A percentile compares a stretch with the other conserved stretches of the same genome.
phyloP scores from a whole-genome alignment of 2,329 filamentous ascomycete species.

The Myriosclerotinia scirpicola region DNA sequence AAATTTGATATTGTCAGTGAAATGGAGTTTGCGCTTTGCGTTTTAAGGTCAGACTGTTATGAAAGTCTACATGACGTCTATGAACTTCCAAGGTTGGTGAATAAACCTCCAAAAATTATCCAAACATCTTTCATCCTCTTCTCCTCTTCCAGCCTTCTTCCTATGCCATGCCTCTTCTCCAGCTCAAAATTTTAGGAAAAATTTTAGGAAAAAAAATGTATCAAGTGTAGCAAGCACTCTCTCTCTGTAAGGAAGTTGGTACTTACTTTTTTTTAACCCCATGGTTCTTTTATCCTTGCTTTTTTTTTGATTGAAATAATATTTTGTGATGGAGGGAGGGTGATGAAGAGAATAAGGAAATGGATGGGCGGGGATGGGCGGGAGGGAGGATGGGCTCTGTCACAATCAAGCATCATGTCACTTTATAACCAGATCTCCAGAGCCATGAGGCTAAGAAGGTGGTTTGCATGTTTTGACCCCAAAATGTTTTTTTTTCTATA shows the following conservation, averaged over 20 bases:
- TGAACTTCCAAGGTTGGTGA: background rate
- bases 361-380: background rate
- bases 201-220: background rate
- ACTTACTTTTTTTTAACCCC: slow-evolving; percentile 11
- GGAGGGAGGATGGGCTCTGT: background rate
- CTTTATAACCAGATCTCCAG: background rate
- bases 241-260: slow-evolving; percentile 3
- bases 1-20: background rate
- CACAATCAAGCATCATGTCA: background rate
- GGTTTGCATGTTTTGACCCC: background rate
- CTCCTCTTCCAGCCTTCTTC: too few relatives aligned
- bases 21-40: background rate
- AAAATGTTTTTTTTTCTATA: slow-evolving; percentile 7
- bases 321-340: background rate
- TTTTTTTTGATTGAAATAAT: background rate
- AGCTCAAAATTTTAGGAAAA: background rate
- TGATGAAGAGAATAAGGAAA: background rate
- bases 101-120: background rate
- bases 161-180: too few relatives aligned
- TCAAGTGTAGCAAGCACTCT: slow-evolving; percentile 4
- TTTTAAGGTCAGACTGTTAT: background rate
- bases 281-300: background rate
- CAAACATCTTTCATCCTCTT: background rate
- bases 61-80: background rate
- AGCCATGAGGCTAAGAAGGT: background rate